A percentile compares a stretch with the other conserved stretches of the same genome.
phyloP scores from a whole-genome alignment of 768 basidiomycete species.

The Lentinula edodes region DNA sequence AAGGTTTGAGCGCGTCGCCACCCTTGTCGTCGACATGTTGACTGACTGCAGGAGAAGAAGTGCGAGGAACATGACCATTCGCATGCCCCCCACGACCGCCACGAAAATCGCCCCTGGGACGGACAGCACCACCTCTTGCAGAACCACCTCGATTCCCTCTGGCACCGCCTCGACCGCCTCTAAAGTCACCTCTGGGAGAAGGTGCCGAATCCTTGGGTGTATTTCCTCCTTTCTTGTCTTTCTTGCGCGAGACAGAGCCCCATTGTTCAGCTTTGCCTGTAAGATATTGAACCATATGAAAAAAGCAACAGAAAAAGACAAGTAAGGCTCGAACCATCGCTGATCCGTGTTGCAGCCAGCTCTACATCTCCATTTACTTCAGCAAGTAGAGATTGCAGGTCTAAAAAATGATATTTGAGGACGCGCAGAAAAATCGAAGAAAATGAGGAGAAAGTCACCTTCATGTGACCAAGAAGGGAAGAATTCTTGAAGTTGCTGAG shows the following conservation, averaged over 20 bases:
- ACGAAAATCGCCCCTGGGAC: conserved; percentile 25
- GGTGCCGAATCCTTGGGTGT: conserved; percentile 42
- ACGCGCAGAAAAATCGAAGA: conserved; percentile 13
- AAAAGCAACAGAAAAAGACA: conserved; percentile 8
- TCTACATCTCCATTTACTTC: conserved; percentile 69
- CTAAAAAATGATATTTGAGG: conserved; percentile 26
- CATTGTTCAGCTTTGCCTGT: conserved; percentile 74
- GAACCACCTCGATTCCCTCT: conserved; percentile 55
- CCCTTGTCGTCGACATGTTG: conserved; percentile 6
- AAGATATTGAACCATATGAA: conserved; percentile 8
- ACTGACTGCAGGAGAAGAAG: conserved; percentile 21
- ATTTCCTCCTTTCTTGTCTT: conserved; percentile 69
- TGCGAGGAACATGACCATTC: conserved; percentile 36
- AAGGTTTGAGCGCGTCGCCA: conserved; percentile 23
- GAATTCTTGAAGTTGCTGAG: conserved; percentile 60
- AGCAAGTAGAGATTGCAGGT: conserved; percentile 61
- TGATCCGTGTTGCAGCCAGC: conserved; percentile 67
- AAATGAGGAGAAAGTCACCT: conserved; percentile 34
- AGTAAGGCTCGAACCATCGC: conserved; percentile 50
- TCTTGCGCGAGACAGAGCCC: conserved; percentile 82
- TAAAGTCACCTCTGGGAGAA: conserved; percentile 41
- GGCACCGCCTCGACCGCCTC: conserved; percentile 57
- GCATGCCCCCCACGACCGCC: conserved; percentile 13
- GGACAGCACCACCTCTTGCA: conserved; percentile 33
- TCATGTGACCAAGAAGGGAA: conserved; percentile 69